Percentiles rank a stretch among this genome's conserved stretches.
Evolutionary conservation across 2,329 filamentous ascomycete genomes (phyloP).

Genomic region (Pseudophaeomoniella oleicola): DNA sequence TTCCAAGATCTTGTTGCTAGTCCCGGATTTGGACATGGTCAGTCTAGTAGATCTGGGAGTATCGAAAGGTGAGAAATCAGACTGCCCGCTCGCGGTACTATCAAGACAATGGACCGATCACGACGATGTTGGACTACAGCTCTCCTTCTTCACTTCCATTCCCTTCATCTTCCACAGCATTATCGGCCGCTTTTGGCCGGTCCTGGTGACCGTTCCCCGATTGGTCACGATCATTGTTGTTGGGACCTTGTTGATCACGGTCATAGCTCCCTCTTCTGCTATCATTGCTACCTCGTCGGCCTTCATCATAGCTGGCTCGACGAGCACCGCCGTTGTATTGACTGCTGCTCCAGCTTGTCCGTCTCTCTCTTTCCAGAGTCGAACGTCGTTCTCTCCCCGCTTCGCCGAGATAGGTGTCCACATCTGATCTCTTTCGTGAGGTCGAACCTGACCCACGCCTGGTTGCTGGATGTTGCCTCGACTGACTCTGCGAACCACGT

Average conservation of each 20-base stretch:
- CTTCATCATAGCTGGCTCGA: constrained; percentile 4
- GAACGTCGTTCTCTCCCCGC: constrained; percentile 6
- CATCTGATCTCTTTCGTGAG: constrained; percentile 10
- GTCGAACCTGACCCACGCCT: constrained; percentile 3
- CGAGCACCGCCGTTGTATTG: constrained; percentile 9
- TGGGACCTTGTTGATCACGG: constrained; percentile 1
- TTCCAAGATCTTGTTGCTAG: too few relatives aligned
- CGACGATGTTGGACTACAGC: too few relatives aligned
- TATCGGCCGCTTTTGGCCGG: constrained; percentile 10
- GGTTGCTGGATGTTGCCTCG: not conserved
- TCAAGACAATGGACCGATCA: too few relatives aligned
- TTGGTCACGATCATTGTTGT: constrained; percentile 7
- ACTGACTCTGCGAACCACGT: too few relatives aligned
- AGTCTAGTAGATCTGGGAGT: too few relatives aligned
- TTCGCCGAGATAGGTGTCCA: constrained; percentile 1
- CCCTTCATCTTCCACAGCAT: constrained; percentile 15
- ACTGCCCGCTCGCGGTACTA: too few relatives aligned
- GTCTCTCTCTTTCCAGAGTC: constrained; percentile 7
- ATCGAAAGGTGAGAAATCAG: too few relatives aligned
- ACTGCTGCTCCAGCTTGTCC: constrained; percentile 2
- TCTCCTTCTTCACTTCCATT: constrained; percentile 29
- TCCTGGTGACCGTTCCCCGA: constrained; percentile 4
- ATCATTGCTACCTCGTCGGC: constrained; percentile 3
- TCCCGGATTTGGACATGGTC: too few relatives aligned
- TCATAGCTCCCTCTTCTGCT: not conserved